phyloP scores from a whole-genome alignment of 2,329 filamentous ascomycete genomes.

The Cytospora paraplurivora region DNA sequence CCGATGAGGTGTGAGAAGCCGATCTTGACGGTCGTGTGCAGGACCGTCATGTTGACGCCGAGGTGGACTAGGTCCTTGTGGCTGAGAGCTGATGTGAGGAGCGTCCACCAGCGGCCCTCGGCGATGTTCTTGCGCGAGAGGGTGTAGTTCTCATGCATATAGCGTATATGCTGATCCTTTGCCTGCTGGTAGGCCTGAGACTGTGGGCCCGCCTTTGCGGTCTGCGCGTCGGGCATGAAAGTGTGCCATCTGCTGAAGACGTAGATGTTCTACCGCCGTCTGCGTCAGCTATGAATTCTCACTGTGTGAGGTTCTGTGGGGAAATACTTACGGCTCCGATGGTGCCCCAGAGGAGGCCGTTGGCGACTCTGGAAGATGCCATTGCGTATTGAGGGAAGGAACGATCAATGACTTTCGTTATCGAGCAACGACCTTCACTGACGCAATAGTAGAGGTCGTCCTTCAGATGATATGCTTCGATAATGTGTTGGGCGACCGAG shows the following conservation, averaged over 20 bases:
- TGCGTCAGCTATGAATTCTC: not conserved
- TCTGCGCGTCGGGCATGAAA: not conserved
- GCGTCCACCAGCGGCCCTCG: slow-evolving; percentile 33
- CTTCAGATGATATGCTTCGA: no score
- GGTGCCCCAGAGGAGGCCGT: slow-evolving; percentile 27
- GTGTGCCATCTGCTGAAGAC: slow-evolving; percentile 20
- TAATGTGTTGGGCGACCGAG: no score
- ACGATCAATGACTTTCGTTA: no score
- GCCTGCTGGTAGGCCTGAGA: slow-evolving; percentile 7
- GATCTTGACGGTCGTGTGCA: slow-evolving; percentile 26
- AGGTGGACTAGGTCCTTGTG: slow-evolving; percentile 31
- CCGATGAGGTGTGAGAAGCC: slow-evolving; percentile 26
- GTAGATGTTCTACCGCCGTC: slow-evolving; percentile 16
- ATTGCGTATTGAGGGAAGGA: not conserved
- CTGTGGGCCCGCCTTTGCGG: not conserved
- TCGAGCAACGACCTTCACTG: no score
- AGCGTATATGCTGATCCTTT: not conserved
- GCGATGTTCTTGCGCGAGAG: slow-evolving; percentile 30
- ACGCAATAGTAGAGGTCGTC: not conserved
- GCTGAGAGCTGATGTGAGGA: slow-evolving; percentile 32
- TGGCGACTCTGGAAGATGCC: not conserved
- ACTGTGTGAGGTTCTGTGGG: not conserved
- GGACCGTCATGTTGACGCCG: slow-evolving; percentile 33
- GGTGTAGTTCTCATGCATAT: slow-evolving; percentile 33
- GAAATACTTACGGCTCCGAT: slow-evolving; percentile 20